Conservation (phyloP, 1,284 basidiomycete genomes). For the Neolentinus lepideus region DNA sequence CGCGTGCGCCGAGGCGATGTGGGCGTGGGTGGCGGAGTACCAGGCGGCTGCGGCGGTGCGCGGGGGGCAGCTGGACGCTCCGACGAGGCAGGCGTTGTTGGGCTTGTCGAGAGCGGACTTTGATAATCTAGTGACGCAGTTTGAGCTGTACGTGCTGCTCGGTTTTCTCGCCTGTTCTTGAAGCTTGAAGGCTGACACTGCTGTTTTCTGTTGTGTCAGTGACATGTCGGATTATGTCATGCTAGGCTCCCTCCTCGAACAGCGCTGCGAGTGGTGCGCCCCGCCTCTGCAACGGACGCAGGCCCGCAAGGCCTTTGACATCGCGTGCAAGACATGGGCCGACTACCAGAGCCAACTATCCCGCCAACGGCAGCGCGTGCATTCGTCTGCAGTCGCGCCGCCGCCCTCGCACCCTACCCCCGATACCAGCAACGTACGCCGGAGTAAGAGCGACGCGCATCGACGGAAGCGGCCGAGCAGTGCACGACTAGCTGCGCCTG, state of each 20-base stretch:
- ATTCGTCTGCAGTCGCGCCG: slow-evolving; percentile 11
- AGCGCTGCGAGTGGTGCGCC: slow-evolving; percentile 40
- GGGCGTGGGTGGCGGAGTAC: slow-evolving; percentile 58
- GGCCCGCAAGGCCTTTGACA: slow-evolving; percentile 47
- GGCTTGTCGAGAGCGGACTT: slow-evolving; percentile 51
- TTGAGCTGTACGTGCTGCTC: slow-evolving; percentile 57
- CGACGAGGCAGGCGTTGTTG: slow-evolving; percentile 30
- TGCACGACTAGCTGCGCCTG: slow-evolving; percentile 2
- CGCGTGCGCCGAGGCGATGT: slow-evolving; percentile 66
- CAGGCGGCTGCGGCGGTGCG: slow-evolving; percentile 21
- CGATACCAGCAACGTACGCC: background rate
- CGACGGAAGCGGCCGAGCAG: slow-evolving; percentile 4
- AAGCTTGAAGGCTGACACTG: slow-evolving; percentile 3
- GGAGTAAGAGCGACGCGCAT: background rate
- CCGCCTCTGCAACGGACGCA: slow-evolving; percentile 25
- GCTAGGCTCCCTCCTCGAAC: slow-evolving; percentile 35
- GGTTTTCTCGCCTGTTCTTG: slow-evolving; percentile 6
- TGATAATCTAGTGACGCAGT: slow-evolving; percentile 43
- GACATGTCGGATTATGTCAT: slow-evolving; percentile 57
- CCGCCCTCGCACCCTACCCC: slow-evolving; percentile 2
- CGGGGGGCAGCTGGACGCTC: slow-evolving; percentile 10
- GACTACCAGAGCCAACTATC: slow-evolving; percentile 21
- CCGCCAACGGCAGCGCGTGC: slow-evolving; percentile 16
- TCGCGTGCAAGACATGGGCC: slow-evolving; percentile 47
- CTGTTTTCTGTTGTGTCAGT: slow-evolving; percentile 25